Evolutionary conservation across 441 rosid species (phyloP).

Genomic region (Gossypium aridum): DNA sequence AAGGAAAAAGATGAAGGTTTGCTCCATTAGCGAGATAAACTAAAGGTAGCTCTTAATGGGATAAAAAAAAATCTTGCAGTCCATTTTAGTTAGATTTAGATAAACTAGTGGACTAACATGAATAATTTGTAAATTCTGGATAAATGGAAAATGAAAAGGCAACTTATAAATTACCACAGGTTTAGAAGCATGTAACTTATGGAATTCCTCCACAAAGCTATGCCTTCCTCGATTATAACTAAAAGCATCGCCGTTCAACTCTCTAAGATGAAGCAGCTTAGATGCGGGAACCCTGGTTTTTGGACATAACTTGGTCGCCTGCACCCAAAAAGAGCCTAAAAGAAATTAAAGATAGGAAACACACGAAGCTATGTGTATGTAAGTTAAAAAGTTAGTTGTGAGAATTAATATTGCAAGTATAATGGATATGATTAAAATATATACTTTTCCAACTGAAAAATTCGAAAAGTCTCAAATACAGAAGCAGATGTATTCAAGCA

Average conservation of each 20-base stretch:
- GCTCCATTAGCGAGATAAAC: neutral
- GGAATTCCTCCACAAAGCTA: constrained; percentile 44
- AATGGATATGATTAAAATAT: neutral
- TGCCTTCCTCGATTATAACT: constrained; percentile 24
- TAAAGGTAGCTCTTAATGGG: neutral
- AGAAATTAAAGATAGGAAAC: neutral
- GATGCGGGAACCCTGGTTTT: constrained; percentile 16
- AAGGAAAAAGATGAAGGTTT: neutral
- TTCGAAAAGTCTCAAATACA: neutral
- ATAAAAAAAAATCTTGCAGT: neutral
- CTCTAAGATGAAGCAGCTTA: constrained; percentile 44
- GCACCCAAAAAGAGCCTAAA: neutral
- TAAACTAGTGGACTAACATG: neutral
- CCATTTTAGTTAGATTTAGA: neutral
- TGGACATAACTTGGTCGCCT: constrained; percentile 21
- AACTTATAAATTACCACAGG: constrained; percentile 30
- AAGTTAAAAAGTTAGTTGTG: neutral
- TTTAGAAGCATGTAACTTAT: constrained; percentile 35
- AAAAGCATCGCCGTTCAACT: constrained; percentile 36
- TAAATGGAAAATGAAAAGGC: neutral
- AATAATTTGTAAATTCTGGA: neutral
- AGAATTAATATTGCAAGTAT: neutral
- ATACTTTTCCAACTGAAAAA: neutral
- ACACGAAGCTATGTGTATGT: neutral
- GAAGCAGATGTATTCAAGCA: neutral